Base-by-base conservation (phyloP, 1,284 basidiomycete genomes). In the Apiotrichum akiyoshidainum region DNA sequence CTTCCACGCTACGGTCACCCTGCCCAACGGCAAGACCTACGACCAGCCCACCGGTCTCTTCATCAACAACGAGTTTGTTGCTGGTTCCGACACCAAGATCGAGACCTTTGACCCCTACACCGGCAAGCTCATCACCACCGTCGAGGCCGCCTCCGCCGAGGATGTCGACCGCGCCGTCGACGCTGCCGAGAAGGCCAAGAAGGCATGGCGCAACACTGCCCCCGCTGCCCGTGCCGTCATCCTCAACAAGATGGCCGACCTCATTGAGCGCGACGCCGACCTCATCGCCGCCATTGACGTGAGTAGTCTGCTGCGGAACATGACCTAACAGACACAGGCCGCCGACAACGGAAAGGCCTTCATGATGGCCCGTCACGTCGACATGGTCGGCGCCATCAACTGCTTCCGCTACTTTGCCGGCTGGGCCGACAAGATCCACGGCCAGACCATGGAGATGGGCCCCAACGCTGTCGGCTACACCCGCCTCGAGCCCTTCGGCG, bases 401-500 rank as follows among this genome's bases (percentile, higher is more conserved):
- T 89, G 88, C 70, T 78, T 92, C 57, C 83, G 91, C 48, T 95
- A 95, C 72, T 85, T 84, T 75, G 85, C 90, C 37, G 83, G 83
- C 3, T 80, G 81, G 77, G 83, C 83, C 12, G 85, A 87, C 80
- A 86, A 86, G 79, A 83, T 89, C 57, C 79, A 81, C 52, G 89
- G 74, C 35, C 69, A 75, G 66, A 73, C 73, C 12, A 70, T 75
- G 53, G 66, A 68, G 22, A 69, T 69, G 47, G 68, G 67, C 26
- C 56, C 85, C 71, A 81, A 81, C 55, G 92, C 92, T 78, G 78
- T 92, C 58, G 88, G 88, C 17, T 91, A 92, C 77, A 93, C 91
- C 33, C 84, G 87, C 49, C 90, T 93, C 76, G 92, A 97, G 65
- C 92, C 94, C 34, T 89, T 97, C 68, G 93, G 93, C 48, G 93